Percentiles rank a stretch among this genome's conserved stretches.
Evolutionary conservation across 495 filamentous ascomycete species (phyloP).

Genomic region (Tuber umbilicatum): DNA sequence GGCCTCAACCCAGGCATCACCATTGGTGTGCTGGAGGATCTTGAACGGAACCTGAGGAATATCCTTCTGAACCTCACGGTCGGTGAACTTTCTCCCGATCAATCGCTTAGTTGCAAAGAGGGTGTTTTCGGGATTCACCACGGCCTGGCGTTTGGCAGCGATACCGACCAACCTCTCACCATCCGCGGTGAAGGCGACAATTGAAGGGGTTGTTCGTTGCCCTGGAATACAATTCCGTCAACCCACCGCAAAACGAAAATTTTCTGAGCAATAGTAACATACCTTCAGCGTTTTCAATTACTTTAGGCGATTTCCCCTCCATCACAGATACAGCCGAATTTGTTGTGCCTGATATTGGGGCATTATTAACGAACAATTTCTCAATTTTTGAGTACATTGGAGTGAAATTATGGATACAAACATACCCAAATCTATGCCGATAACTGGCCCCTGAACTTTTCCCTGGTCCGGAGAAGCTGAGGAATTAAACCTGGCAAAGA

Average conservation of each 20-base stretch:
- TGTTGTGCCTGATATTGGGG: conserved; percentile 65
- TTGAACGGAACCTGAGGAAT: conserved; percentile 99
- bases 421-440: conserved; percentile 97
- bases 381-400: conserved; percentile 10
- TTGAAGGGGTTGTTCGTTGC: conserved; percentile 91
- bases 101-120: conserved; percentile 99
- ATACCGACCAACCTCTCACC: conserved; percentile 97
- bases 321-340: conserved; percentile 97
- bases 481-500: conserved; percentile 71
- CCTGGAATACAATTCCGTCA: conserved; percentile 49
- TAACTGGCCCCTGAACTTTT: conserved; percentile 91
- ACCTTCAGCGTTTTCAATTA: conserved; percentile 98
- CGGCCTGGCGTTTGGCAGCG: conserved; percentile 96
- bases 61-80: conserved; percentile 91
- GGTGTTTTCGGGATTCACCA: conserved; percentile 98
- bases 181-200: conserved; percentile 93
- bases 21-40: conserved; percentile 96
- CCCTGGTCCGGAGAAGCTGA: conserved; percentile 72
- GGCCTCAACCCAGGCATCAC: conserved; percentile 95
- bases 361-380: conserved; percentile 38
- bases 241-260: conserved; percentile 22
- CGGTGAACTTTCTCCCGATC: conserved; percentile 97
- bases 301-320: conserved; percentile 90
- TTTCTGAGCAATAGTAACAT: conserved; percentile 36
- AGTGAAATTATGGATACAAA: conserved; percentile 33